Evolutionary conservation across 228 moss, liverwort and hornwort genomes (phyloP).

Genomic region (Sphagnum fallax): DNA sequence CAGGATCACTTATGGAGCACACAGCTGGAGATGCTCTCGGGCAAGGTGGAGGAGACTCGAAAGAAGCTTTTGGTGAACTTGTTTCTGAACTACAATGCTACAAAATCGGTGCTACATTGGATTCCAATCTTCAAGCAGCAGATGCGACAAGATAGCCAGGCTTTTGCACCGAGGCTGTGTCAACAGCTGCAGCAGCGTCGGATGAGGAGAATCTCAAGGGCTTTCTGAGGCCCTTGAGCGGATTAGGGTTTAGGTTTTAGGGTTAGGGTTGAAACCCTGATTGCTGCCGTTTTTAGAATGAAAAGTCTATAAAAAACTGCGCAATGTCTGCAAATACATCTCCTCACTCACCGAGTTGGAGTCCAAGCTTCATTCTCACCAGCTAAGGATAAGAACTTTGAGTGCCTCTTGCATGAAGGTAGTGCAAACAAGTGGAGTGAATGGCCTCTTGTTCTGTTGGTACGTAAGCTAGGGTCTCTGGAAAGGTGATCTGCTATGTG

Average conservation of each 20-base stretch:
- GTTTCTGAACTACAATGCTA: slow-evolving; percentile 10
- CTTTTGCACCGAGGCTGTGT: slow-evolving; percentile 1
- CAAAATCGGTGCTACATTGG: background rate
- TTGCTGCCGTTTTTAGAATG: background rate
- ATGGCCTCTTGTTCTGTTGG: background rate
- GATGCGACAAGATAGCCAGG: background rate
- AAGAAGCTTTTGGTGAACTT: slow-evolving; percentile 1
- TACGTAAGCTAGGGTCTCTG: background rate
- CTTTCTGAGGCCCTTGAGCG: background rate
- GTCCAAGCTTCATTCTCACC: background rate
- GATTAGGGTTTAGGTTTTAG: no score
- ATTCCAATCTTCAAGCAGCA: background rate
- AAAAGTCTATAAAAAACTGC: background rate
- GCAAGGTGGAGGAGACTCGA: slow-evolving; percentile 1
- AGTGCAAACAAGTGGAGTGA: background rate
- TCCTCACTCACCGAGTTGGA: background rate
- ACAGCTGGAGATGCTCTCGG: no score
- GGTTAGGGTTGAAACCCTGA: no score
- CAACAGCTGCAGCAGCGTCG: slow-evolving; percentile 5
- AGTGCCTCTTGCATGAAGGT: background rate
- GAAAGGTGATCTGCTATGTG: background rate
- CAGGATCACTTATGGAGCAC: no score
- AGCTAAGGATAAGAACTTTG: background rate
- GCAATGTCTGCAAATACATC: slow-evolving; percentile 1
- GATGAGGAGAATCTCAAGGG: slow-evolving; percentile 5